phyloP scores from a whole-genome alignment of 345 rosid species.

The Salix brachista region DNA sequence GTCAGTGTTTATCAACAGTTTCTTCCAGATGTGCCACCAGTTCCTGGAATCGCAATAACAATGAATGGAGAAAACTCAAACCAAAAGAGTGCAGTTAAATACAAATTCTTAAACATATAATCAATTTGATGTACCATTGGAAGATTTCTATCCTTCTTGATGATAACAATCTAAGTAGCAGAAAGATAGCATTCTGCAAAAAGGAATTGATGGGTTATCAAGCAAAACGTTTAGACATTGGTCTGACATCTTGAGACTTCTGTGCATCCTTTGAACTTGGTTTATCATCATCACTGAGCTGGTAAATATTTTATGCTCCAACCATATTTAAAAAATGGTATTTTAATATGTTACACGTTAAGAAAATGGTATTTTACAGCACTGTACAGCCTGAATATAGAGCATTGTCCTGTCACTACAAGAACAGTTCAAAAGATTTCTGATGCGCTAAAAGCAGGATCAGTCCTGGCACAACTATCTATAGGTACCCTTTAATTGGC shows the following conservation, averaged over 20 bases:
- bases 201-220: not conserved
- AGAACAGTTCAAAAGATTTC: conserved; percentile 75
- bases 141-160: not conserved
- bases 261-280: not conserved
- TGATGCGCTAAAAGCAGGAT: conserved; percentile 55
- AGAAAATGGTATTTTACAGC: conserved; percentile 30
- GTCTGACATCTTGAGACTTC: not conserved
- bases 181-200: not conserved
- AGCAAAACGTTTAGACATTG: not conserved
- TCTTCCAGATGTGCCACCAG: conserved; percentile 36
- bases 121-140: not conserved
- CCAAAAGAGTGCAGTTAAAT: not conserved
- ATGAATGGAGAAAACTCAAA: conserved; percentile 31
- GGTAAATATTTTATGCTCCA: not conserved
- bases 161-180: not conserved
- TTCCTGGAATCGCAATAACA: conserved; percentile 37
- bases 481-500: conserved; percentile 46
- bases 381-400: conserved; percentile 76
- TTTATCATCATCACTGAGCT: not conserved
- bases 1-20: conserved; percentile 35
- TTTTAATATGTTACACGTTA: not conserved
- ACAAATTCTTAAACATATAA: not conserved
- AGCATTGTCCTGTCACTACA: conserved; percentile 75
- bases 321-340: not conserved
- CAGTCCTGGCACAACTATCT: conserved; percentile 63